Percentiles rank a stretch among this genome's conserved stretches.
Conservation (phyloP, 306 rosid genomes). For the Abrus pulchellus region DNA sequence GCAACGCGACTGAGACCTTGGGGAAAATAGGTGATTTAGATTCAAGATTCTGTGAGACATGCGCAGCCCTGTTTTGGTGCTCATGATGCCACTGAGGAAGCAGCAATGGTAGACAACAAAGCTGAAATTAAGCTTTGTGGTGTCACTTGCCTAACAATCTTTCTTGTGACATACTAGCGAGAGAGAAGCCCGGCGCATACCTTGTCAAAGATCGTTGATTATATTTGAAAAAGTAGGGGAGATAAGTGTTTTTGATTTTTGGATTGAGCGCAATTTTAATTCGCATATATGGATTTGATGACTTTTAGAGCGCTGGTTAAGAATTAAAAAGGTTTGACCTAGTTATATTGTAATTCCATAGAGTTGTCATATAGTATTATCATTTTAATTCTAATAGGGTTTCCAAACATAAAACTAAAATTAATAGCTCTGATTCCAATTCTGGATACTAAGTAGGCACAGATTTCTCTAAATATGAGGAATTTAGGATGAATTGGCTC, state of each 20-base stretch:
- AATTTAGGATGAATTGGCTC: not conserved
- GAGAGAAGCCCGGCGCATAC: not conserved
- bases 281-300: not conserved
- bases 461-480: not conserved
- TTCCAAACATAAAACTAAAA: not conserved
- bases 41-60: not conserved
- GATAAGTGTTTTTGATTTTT: not conserved
- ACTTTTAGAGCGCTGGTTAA: not conserved
- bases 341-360: conserved; percentile 15
- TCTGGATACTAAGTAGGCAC: not conserved
- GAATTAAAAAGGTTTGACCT: conserved; percentile 12
- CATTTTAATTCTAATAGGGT: conserved; percentile 23
- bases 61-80: not conserved
- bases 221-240: not conserved
- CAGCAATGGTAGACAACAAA: not conserved
- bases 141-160: not conserved
- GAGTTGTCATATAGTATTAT: conserved; percentile 2
- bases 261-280: not conserved
- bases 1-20: not conserved
- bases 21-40: not conserved
- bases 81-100: not conserved
- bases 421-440: not conserved
- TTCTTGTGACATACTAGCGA: not conserved
- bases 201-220: not conserved
- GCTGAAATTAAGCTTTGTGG: not conserved